Evolutionary conservation across 441 rosid species (phyloP).

Genomic region (Francoa sonchifolia): DNA sequence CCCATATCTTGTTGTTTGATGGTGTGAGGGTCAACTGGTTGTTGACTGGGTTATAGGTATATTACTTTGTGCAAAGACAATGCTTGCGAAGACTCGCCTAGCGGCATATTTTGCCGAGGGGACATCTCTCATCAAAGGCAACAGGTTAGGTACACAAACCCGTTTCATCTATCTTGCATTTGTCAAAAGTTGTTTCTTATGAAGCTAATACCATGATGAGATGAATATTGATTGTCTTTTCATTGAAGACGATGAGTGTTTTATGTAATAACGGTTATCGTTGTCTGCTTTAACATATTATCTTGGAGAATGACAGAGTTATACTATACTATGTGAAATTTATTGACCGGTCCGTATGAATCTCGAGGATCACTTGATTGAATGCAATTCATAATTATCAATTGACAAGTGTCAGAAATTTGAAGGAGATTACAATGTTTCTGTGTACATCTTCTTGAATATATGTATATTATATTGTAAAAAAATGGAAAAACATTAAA

Average conservation of each 20-base stretch:
- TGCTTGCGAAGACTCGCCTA: constrained; percentile 51
- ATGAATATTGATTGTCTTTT: not conserved
- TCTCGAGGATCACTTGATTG: too few relatives aligned
- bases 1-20: not conserved
- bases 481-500: too few relatives aligned
- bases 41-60: constrained; percentile 38
- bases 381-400: too few relatives aligned
- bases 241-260: not conserved
- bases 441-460: too few relatives aligned
- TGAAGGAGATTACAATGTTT: too few relatives aligned
- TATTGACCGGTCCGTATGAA: too few relatives aligned
- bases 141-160: constrained; percentile 26
- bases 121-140: constrained; percentile 33
- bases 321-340: too few relatives aligned
- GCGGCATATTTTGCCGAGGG: constrained; percentile 59
- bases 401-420: too few relatives aligned
- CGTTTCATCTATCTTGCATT: constrained; percentile 6
- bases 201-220: not conserved
- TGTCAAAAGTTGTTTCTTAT: not conserved
- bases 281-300: too few relatives aligned
- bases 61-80: constrained; percentile 87
- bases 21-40: constrained; percentile 5
- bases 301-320: too few relatives aligned
- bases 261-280: not conserved
- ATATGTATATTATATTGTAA: too few relatives aligned